Evolutionary conservation across 2,329 filamentous ascomycete genomes (phyloP).

Genomic region (Teratosphaeria nubilosa): DNA sequence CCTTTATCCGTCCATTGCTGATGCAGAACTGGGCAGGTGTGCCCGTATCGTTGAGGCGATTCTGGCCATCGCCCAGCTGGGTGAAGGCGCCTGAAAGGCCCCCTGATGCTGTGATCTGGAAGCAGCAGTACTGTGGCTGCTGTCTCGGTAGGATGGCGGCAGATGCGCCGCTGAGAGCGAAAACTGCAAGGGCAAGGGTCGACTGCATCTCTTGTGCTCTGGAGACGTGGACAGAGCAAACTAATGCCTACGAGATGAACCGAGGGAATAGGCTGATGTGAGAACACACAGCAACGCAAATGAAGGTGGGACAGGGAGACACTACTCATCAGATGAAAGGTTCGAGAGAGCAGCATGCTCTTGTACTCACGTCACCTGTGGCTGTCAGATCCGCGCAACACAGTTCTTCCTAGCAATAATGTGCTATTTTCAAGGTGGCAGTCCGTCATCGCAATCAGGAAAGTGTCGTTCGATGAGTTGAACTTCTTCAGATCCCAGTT

Average conservation of each 20-base stretch:
- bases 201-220: neutral
- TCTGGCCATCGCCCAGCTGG: constrained; percentile 35
- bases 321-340: neutral
- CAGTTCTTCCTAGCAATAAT: neutral
- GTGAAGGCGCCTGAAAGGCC: neutral
- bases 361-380: neutral
- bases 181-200: neutral
- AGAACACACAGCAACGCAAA: neutral
- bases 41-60: constrained; percentile 39
- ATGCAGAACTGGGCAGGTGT: constrained; percentile 43
- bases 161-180: neutral
- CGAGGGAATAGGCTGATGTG: neutral
- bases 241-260: neutral
- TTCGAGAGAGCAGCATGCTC: neutral
- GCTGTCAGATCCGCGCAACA: neutral
- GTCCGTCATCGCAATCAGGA: neutral
- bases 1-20: constrained; percentile 42
- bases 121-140: neutral
- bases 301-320: neutral
- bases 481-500: neutral
- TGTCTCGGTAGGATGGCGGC: neutral
- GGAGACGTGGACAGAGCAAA: neutral
- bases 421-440: neutral
- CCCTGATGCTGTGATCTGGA: constrained; percentile 2
- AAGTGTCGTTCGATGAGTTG: neutral